phyloP scores from a whole-genome alignment of 106 monocot species.

The Alisma plantagoaquatica region DNA sequence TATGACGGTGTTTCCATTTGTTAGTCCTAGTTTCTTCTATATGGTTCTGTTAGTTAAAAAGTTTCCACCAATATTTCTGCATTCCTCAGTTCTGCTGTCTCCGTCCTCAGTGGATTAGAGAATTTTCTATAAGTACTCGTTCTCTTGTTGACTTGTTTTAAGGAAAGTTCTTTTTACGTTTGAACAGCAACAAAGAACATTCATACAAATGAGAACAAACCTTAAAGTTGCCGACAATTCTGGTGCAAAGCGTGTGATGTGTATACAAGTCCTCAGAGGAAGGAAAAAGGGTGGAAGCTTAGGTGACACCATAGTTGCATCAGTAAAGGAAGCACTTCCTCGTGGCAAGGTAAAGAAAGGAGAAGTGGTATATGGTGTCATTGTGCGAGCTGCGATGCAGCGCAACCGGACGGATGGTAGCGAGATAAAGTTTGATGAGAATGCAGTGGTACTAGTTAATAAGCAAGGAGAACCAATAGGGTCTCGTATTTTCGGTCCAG shows the following conservation, averaged over 20 bases:
- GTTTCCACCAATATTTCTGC: no score
- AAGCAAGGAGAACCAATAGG: slow-evolving; percentile 94
- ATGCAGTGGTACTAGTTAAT: slow-evolving; percentile 86
- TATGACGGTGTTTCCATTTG: no score
- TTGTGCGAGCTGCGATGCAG: slow-evolving; percentile 89
- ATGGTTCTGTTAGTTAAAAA: no score
- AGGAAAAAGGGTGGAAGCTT: slow-evolving; percentile 62
- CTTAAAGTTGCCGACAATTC: slow-evolving; percentile 93
- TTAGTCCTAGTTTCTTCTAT: no score
- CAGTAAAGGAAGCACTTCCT: slow-evolving; percentile 85
- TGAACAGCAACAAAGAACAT: slow-evolving; percentile 89
- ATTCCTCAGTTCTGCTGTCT: no score
- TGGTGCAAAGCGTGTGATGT: slow-evolving; percentile 86
- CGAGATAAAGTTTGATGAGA: slow-evolving; percentile 82
- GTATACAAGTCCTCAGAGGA: slow-evolving; percentile 82
- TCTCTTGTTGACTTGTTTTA: no score
- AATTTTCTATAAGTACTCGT: no score
- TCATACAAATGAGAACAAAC: slow-evolving; percentile 94
- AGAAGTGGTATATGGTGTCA: slow-evolving; percentile 77
- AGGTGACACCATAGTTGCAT: slow-evolving; percentile 75
- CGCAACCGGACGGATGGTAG: slow-evolving; percentile 78
- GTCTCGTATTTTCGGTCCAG: slow-evolving; percentile 76
- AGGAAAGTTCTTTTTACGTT: no score
- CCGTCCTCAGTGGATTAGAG: no score
- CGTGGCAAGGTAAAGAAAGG: slow-evolving; percentile 95